Conservation (phyloP, 148 eudicot species). For the Drosera capensis region DNA sequence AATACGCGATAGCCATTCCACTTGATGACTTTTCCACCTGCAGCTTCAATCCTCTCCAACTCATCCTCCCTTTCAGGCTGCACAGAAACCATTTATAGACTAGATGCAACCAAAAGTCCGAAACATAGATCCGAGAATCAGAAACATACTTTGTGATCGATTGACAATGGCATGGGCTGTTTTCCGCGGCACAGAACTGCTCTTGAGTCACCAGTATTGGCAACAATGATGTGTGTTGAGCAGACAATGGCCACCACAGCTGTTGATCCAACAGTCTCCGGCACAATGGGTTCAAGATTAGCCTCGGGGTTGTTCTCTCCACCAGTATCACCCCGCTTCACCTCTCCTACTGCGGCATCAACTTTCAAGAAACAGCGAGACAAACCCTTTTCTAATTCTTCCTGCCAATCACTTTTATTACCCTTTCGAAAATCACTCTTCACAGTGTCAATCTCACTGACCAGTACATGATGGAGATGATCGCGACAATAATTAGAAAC, state of each 20-base stretch:
- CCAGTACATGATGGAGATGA: conserved; percentile 35
- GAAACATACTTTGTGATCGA: conserved; percentile 35
- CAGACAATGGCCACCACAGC: conserved; percentile 29
- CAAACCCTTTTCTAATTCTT: conserved; percentile 30
- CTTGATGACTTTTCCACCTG: conserved; percentile 56
- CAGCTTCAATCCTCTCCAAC: conserved; percentile 56
- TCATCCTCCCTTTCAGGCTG: conserved; percentile 62
- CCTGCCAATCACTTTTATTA: conserved; percentile 12
- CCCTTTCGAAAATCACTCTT: conserved; percentile 6
- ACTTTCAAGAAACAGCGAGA: conserved; percentile 31
- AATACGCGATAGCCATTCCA: conserved; percentile 65
- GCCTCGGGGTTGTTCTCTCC: conserved; percentile 7
- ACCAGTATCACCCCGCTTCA: conserved; percentile 9
- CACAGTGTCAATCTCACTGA: conserved; percentile 21
- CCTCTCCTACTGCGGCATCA: conserved; percentile 43
- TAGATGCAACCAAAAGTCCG: neutral
- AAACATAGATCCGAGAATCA: neutral
- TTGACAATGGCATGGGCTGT: conserved; percentile 18
- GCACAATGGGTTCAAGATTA: conserved; percentile 29
- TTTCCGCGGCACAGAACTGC: conserved; percentile 31
- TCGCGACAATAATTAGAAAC: conserved; percentile 57
- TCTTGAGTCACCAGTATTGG: conserved; percentile 43
- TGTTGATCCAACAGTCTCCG: conserved; percentile 57
- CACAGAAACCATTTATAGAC: neutral
- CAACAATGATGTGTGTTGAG: conserved; percentile 19